phyloP scores from a whole-genome alignment of 163 green algal species.

The Smithsoniella earleae region DNA sequence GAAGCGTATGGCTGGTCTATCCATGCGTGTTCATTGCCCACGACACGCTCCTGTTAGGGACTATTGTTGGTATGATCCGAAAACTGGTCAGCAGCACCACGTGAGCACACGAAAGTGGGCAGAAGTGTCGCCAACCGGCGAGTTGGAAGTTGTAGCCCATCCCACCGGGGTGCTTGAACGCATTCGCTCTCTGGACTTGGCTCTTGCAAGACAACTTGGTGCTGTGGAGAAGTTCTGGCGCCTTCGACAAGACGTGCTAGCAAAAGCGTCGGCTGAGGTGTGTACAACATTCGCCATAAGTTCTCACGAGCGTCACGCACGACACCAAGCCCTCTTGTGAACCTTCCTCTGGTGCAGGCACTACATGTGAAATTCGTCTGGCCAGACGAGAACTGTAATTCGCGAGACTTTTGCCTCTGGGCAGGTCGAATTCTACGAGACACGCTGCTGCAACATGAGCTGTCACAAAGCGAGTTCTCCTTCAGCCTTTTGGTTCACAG shows the following conservation, averaged over 20 bases:
- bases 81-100: neutral
- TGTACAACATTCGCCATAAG: too few species aligned
- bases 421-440: conserved; percentile 10
- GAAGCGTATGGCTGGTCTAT: neutral
- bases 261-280: neutral
- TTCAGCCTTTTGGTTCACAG: conserved; percentile 71
- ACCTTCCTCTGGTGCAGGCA: too few species aligned
- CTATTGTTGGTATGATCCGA: conserved; percentile 1
- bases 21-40: conserved; percentile 10
- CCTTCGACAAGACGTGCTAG: conserved; percentile 6
- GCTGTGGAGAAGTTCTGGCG: conserved; percentile 1
- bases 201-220: neutral
- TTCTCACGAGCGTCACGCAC: too few species aligned
- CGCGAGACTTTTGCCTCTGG: conserved; percentile 17
- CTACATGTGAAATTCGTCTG: conserved; percentile 31
- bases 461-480: conserved; percentile 45
- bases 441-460: neutral
- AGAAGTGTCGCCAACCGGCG: neutral
- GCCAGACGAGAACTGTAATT: conserved; percentile 13
- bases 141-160: conserved; percentile 17
- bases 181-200: neutral
- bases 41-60: conserved; percentile 3
- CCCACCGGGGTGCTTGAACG: neutral
- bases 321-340: too few species aligned
- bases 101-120: conserved; percentile 13